Base-by-base conservation (phyloP, 169 alveolate species). In the Cryptosporidium sp. region DNA sequence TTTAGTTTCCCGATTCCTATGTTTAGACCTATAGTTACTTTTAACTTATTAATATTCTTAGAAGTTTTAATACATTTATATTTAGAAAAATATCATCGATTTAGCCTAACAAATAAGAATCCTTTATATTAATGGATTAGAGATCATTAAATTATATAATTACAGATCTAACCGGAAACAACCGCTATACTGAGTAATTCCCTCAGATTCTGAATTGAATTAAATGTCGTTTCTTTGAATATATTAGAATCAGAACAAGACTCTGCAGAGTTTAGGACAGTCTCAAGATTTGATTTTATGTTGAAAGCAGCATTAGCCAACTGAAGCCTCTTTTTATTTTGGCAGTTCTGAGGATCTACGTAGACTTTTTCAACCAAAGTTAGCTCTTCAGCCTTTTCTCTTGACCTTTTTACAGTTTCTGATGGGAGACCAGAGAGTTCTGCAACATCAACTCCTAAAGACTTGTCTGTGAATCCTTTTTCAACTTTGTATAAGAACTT, bases 371-470 rank as follows among this genome's bases (percentile, higher is more conserved):
- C 89, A 16, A 80, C 55, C 18, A 45, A 43, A 62, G 65, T 65
- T 33, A 80, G 91, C 55, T 92, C 94, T n/a, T 84, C 33, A 14
- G 95, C 93, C 50, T 92, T 84, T 7, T 93, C 92, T 52, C 92
- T 85, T 3, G 97, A 95, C 71, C 92, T 86, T 14, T 86, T 84
- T 12, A 95, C 65, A 16, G 95, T 93, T 73, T 91, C 92, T 45
- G 73, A 58, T 1, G 99, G 99, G 84, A 98, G 94, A 55, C 96
- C 96, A 14, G 98, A 96, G 86, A 96, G 94, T 85, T 96, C 95
- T 21, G 99, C 99, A 35, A 97, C 98, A 67, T 96, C 96, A 4
- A 97, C 95, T 37, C 99, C 99, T 93, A 96, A 96, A 59, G 98
- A 95, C 65, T 96, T 92, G 70, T 95, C 97, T 26, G 97, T 95